Base-by-base conservation (phyloP, 768 basidiomycete species). In the Baorangia bicolor region DNA sequence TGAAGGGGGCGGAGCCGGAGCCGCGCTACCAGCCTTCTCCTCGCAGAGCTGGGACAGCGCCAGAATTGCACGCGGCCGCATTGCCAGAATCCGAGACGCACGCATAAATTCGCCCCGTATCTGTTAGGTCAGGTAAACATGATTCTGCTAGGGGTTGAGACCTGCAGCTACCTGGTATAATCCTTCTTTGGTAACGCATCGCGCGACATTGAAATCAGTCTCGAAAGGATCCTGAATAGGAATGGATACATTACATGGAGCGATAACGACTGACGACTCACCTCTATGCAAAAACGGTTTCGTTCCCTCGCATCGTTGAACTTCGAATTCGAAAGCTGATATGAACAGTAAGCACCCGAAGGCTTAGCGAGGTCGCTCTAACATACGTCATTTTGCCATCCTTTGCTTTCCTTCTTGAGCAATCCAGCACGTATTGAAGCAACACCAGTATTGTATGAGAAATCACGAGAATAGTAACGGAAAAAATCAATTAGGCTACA, bases 71-170 rank as follows among this genome's bases (percentile, higher is more conserved):
- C 91, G 86, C 2, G 91, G 92, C 30, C 88, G 87, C 59, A 79
- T 76, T 12, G 86, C 79, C 33, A 99, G 77, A 53, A 98, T 91
- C 52, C 94, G 81, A 23, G 88, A 86, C 5, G 95, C 96, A 34
- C 96, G 88, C 92, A 96, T 96, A 71, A 99, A 96, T 75, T 98
- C 96, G 10, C 96, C 95, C 14, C 96, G 94, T 66, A 99, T 94
- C 95, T 98, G 62, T 9, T 42, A 30, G 4, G 9, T 18, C n/a
- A 50, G 31, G n/a, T 63, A n/a, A 50, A 37, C 16, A 21, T 13
- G 31, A 27, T 20, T 35, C 37, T 12, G n/a, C 25, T 11, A 5
- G 5, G 35, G 27, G 33, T 35, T 18, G 30, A 23, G 35, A 53
- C 38, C 10, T 12, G 37, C 23, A 30, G 41, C 64, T 66, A 95